phyloP scores from a whole-genome alignment of 2,329 filamentous ascomycete species.

The Exophiala calicioides region DNA sequence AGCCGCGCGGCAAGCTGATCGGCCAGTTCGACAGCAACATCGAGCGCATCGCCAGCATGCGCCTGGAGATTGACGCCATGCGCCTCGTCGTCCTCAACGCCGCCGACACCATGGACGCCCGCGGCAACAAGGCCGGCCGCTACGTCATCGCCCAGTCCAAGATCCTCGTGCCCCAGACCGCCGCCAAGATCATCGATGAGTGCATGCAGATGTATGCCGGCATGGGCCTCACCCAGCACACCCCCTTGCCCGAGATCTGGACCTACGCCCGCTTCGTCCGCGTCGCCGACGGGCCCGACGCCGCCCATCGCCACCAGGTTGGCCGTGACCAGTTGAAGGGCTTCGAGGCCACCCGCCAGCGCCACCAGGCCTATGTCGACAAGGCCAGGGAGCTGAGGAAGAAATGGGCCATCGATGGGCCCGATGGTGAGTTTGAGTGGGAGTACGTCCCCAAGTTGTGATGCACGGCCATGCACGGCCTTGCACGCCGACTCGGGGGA shows the following conservation, averaged over 20 bases:
- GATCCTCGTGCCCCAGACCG: constrained; percentile 13
- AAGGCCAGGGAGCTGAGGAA: not conserved
- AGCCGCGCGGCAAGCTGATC: constrained; percentile 78
- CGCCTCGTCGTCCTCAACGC: constrained; percentile 83
- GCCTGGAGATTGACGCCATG: constrained; percentile 81
- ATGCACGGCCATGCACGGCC: too few species aligned
- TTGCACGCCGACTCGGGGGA: too few species aligned
- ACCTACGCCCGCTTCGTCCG: constrained; percentile 72
- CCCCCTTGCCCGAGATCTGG: constrained; percentile 74
- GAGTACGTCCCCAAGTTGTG: constrained; percentile 1
- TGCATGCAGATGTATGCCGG: constrained; percentile 57
- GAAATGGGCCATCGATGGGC: not conserved
- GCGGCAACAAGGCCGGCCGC: constrained; percentile 78
- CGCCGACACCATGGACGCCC: constrained; percentile 81
- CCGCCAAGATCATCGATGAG: constrained; percentile 26
- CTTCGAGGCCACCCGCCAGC: not conserved
- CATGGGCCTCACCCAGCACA: constrained; percentile 81
- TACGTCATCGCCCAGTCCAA: constrained; percentile 63
- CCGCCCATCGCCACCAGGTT: constrained; percentile 69
- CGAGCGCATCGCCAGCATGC: constrained; percentile 79
- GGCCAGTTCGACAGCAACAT: constrained; percentile 82
- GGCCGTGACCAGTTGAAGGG: constrained; percentile 34
- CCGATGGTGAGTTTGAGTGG: constrained; percentile 1
- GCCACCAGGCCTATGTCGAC: not conserved
- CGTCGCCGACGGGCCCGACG: constrained; percentile 82